Base-by-base conservation (phyloP, 768 basidiomycete genomes). In the Suillus lakei region DNA sequence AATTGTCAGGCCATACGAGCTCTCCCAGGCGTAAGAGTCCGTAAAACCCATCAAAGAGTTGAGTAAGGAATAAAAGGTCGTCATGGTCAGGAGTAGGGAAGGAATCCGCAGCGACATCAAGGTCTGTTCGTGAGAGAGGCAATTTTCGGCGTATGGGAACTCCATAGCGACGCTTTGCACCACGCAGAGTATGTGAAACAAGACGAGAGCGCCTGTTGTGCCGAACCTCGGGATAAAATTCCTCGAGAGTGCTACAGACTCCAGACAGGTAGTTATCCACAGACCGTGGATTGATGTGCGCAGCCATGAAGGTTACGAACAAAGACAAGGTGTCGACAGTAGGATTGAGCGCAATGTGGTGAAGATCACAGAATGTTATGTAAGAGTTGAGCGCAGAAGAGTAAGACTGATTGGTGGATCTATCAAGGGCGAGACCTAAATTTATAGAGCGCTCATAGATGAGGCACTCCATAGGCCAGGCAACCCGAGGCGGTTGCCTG, bases 191-290 rank as follows among this genome's bases (percentile, higher is more conserved):
- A 8, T 54, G 36, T 6, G 30, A 15, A 9, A 76, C 70, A 5
- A 75, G 60, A 3, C 5, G 41, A 0, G 63, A 55, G 2, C 9
- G 36, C 9, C 10, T 9, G 9, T 36, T 2, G 36, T 16, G 0
- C 4, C 74, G 71, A 3, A 79, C 71, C 1, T 68, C 10, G 0
- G 81, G 81, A 67, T 70, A 83, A 34, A 66, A 59, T 2, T 44
- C 4, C 54, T 74, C 70, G 16, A 73, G 74, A 50, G 74, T 69
- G 36, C 73, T 73, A 64, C 74, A 76, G 18, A 82, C 79, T 16
- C 80, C 80, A 0, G 79, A 78, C 1, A 84, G 72, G 67, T 83
- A 82, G 2, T 73, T 62, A 44, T 59, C 60, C 12, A 82, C 77
- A 0, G 80, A 80, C 7, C 63, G 44, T 0, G 81, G 80, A 44